Base-by-base conservation (phyloP, 1,284 basidiomycete species). In the Austroboletus sp. region DNA sequence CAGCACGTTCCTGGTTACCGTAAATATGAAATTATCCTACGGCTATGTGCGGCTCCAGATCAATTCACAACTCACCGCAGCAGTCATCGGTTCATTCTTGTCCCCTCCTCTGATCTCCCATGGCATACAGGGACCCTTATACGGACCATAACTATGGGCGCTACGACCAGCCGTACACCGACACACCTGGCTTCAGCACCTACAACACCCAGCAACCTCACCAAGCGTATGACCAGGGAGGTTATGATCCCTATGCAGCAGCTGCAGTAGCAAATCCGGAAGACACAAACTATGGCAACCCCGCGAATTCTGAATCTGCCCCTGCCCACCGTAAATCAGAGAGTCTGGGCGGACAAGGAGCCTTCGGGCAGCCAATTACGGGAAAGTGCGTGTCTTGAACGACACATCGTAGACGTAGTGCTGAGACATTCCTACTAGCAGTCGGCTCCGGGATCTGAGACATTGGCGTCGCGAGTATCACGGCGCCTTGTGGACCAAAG, bases 401-500 rank as follows among this genome's bases (percentile, higher is more conserved):
- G 34, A 16, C 35, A 42, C 15, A 17, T 21, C 30, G 13, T 6
- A n/a, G n/a, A 32, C 32, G 19, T 9, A 25, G 10, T 10, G 13
- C 44, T 57, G 25, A 64, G 17, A 38, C 11, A n/a, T 40, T 37
- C 10, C 38, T 11, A 9, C 16, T 17, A 1, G 33, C 30, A 74
- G 71, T 50, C 67, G 61, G 8, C 58, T 65, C 9, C 52, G 56
- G 29, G 70, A 69, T 42, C 49, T 80, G 49, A 70, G 69, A 54
- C 63, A 67, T 49, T 85, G 82, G 68, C 70, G 82, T 42, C 65
- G 71, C 47, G 76, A 79, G 32, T 67, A 74, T 49, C 74, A 76
- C 55, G 76, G 78, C 6, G 73, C 73, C 51, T 56, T 85, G 44
- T 86, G 84, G 84, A 78, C 75, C 4, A 79, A 70, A 68, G 80